These are phyloP conservation scores for Acacia concinna DNA, from an alignment of 331 rosid genomes.

Conservation along the genomic window DNA sequence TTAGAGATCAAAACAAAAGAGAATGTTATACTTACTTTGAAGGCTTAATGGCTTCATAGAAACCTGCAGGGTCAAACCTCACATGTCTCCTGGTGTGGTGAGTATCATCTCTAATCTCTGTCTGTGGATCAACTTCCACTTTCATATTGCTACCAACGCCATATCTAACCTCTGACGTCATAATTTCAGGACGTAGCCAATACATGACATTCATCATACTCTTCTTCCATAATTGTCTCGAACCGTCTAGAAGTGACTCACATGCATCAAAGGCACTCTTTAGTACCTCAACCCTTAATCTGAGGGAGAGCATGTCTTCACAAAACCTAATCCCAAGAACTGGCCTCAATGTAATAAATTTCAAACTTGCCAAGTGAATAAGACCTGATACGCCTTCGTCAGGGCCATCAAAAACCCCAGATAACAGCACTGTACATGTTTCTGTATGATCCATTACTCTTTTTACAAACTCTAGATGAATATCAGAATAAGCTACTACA, in stretches of 20 bases:
- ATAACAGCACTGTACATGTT: slow-evolving; percentile 55
- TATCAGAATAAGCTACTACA: slow-evolving; percentile 59
- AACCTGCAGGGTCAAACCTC: slow-evolving; percentile 71
- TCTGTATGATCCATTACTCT: slow-evolving; percentile 35
- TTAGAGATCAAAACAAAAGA: slow-evolving; percentile 18
- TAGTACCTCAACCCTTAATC: slow-evolving; percentile 77
- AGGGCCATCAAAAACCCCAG: slow-evolving; percentile 85
- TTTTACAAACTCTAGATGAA: slow-evolving; percentile 65
- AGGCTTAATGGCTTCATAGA: slow-evolving; percentile 90
- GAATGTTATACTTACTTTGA: slow-evolving; percentile 71
- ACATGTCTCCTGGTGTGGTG: slow-evolving; percentile 32
- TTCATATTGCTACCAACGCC: slow-evolving; percentile 49
- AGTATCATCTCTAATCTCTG: slow-evolving; percentile 40
- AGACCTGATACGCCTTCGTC: slow-evolving; percentile 85
- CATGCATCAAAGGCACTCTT: slow-evolving; percentile 70
- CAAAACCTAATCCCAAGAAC: slow-evolving; percentile 46
- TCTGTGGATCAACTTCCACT: slow-evolving; percentile 48
- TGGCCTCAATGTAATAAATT: slow-evolving; percentile 70
- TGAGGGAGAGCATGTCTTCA: slow-evolving; percentile 48
- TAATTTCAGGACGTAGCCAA: slow-evolving; percentile 89
- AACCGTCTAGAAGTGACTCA: slow-evolving; percentile 69
- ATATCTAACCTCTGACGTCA: slow-evolving; percentile 74
- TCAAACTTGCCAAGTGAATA: slow-evolving; percentile 76
- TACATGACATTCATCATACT: slow-evolving; percentile 84
- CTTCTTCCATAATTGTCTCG: slow-evolving; percentile 81